Evolutionary conservation across 768 basidiomycete genomes (phyloP).

Genomic region (Mycena rebaudengoi): DNA sequence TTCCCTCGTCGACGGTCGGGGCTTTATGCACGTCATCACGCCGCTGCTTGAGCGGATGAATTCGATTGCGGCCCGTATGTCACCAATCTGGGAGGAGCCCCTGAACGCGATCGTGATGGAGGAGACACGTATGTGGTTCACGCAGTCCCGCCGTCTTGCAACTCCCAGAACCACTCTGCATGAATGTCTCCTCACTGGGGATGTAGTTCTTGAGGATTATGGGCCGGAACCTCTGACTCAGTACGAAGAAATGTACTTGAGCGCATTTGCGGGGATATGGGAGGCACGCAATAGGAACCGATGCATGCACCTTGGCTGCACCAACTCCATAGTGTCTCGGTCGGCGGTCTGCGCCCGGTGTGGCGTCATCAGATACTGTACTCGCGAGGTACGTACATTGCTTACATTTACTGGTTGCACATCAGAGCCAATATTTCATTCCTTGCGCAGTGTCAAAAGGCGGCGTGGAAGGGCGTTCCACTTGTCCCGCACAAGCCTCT

Average conservation of each 20-base stretch:
- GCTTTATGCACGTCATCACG: too few species aligned
- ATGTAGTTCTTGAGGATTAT: neutral
- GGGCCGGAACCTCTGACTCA: neutral
- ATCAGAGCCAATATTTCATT: too few species aligned
- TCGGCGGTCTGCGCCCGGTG: neutral
- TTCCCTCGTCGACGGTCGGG: neutral
- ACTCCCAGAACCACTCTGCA: too few species aligned
- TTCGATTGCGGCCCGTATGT: neutral
- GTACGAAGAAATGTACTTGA: neutral
- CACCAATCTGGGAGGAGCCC: too few species aligned
- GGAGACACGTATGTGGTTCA: neutral
- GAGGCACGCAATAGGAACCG: constrained; percentile 2
- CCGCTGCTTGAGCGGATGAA: neutral
- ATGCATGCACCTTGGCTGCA: neutral
- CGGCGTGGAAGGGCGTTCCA: too few species aligned
- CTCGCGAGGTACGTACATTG: constrained; percentile 2
- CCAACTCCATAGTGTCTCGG: neutral
- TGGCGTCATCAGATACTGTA: neutral
- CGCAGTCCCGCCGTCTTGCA: neutral
- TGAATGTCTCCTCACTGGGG: neutral
- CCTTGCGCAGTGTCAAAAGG: too few species aligned
- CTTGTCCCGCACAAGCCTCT: too few species aligned
- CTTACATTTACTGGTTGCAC: too few species aligned
- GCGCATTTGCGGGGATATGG: neutral
- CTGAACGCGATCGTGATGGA: neutral